A percentile compares a stretch with the other conserved stretches of the same genome.
These are phyloP conservation scores for Colletotrichum navitas DNA, from an alignment of 2,329 filamentous ascomycete genomes.

Conservation along the genomic window DNA sequence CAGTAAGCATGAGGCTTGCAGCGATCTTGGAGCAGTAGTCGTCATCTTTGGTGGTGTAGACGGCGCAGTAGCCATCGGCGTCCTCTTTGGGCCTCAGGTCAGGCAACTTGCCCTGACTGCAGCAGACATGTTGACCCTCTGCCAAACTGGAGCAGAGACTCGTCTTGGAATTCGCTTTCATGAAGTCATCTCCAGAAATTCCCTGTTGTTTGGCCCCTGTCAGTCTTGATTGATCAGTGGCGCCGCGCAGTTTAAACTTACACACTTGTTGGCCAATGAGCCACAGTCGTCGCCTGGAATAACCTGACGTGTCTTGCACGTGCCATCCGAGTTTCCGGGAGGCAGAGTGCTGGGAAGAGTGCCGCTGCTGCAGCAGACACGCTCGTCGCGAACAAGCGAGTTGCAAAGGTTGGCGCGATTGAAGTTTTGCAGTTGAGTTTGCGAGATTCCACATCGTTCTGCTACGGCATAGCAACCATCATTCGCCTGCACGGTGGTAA, in stretches of 20 bases:
- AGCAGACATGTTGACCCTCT: constrained; percentile 53
- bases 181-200: constrained; percentile 54
- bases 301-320: constrained; percentile 50
- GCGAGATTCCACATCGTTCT: background rate
- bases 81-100: constrained; percentile 49
- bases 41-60: constrained; percentile 49
- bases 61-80: constrained; percentile 52
- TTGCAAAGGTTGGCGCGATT: background rate
- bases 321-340: background rate
- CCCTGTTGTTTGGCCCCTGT: constrained; percentile 39
- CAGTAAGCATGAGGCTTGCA: constrained; percentile 50
- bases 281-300: constrained; percentile 53
- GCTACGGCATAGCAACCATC: background rate
- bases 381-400: background rate
- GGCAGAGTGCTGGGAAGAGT: background rate
- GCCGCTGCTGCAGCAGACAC: background rate
- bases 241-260: background rate
- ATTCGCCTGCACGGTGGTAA: background rate
- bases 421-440: background rate
- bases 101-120: constrained; percentile 47
- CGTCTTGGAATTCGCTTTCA: constrained; percentile 51
- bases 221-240: background rate
- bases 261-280: constrained; percentile 53
- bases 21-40: constrained; percentile 55
- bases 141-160: constrained; percentile 47